Percentiles rank a stretch among this genome's conserved stretches.
phyloP scores from a whole-genome alignment of 371 early-diverging fungal genomes.

The Nematocida sp. region DNA sequence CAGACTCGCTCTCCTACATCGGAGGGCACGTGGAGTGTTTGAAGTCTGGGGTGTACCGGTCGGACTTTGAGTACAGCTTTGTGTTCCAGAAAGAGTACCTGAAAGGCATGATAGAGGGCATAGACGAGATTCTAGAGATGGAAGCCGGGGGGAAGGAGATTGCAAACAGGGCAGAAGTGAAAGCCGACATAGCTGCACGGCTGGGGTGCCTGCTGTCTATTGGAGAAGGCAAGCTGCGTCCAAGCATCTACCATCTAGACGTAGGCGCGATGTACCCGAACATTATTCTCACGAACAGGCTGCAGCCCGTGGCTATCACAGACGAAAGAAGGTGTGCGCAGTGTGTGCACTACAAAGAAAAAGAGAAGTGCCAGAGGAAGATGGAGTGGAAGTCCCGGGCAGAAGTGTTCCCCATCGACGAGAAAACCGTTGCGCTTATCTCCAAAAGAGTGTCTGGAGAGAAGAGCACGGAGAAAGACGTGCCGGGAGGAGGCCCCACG shows the following conservation, averaged over 20 bases:
- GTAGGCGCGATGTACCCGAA: slow-evolving; percentile 99
- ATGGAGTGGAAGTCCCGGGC: slow-evolving; percentile 96
- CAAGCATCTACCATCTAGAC: slow-evolving; percentile 94
- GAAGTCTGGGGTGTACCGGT: slow-evolving; percentile 91
- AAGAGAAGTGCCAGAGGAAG: slow-evolving; percentile 78
- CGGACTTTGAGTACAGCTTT: slow-evolving; percentile 84
- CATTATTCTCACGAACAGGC: slow-evolving; percentile 93
- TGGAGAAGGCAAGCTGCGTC: slow-evolving; percentile 70
- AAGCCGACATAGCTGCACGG: slow-evolving; percentile 21
- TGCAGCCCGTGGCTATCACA: slow-evolving; percentile 93
- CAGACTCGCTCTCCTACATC: slow-evolving; percentile 90
- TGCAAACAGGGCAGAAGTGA: slow-evolving; percentile 41
- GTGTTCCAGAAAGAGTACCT: slow-evolving; percentile 69
- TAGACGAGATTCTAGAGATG: slow-evolving; percentile 67
- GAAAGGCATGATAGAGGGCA: slow-evolving; percentile 72
- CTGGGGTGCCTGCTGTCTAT: slow-evolving; percentile 67
- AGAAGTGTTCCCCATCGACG: slow-evolving; percentile 81
- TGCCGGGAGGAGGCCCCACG: too few relatives aligned
- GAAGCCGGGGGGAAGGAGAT: slow-evolving; percentile 5
- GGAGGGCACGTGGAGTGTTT: slow-evolving; percentile 97
- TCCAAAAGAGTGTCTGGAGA: slow-evolving; percentile 68
- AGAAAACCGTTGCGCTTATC: slow-evolving; percentile 82
- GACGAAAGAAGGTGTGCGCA: slow-evolving; percentile 79
- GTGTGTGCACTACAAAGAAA: slow-evolving; percentile 82
- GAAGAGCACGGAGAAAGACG: slow-evolving; percentile 31